Base-by-base conservation (phyloP, 1,284 basidiomycete genomes). In the Pascua guehoae region DNA sequence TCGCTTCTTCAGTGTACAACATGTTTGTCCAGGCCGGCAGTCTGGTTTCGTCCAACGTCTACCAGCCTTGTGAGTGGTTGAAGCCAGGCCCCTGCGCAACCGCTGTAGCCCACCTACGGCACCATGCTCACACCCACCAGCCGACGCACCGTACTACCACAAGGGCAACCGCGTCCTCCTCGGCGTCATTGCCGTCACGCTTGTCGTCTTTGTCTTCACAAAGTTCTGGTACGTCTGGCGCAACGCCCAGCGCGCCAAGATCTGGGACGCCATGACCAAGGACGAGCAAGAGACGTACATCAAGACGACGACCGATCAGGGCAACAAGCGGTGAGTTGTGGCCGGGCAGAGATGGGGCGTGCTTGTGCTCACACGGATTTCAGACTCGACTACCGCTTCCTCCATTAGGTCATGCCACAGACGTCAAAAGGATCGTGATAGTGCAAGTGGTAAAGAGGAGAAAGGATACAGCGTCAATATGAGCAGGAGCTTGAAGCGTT, bases 1-100 rank as follows among this genome's bases (percentile, higher is more conserved):
- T 74, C 38, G 66, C 71, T 0, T 63, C 62, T 42, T 66, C 66
- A 1, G 47, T 72, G 5, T 72, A 74, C 63, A 74, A 74, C 65
- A 72, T 72, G 67, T 56, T 62, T 16, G 72, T 72, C 5, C 72
- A 74, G 53, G 62, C 65, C 11, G 58, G 61, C 1, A 61, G 63
- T 5, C 57, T 74, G 16, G 57, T 70, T 18, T 65, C 66, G 2
- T 58, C 61, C 38, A 72, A 74, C 53, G 51, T 74, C 40, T 74
- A 74, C 57, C 67, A 70, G 54, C 55, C 66, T 12, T 12, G 40
- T 41, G 9, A 41, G 40, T n/a, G 9, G 4, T 41, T 32, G 4
- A 32, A n/a, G n/a, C n/a, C n/a, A n/a, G n/a, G n/a, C n/a, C n/a
- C n/a, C n/a, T n/a, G n/a, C n/a, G n/a, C n/a, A n/a, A n/a, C n/a